Evolutionary conservation across 176 grass and related monocot species (phyloP), one percentile per base, ranked within the genome.

Genomic region (Oryza glumipatula): DNA sequence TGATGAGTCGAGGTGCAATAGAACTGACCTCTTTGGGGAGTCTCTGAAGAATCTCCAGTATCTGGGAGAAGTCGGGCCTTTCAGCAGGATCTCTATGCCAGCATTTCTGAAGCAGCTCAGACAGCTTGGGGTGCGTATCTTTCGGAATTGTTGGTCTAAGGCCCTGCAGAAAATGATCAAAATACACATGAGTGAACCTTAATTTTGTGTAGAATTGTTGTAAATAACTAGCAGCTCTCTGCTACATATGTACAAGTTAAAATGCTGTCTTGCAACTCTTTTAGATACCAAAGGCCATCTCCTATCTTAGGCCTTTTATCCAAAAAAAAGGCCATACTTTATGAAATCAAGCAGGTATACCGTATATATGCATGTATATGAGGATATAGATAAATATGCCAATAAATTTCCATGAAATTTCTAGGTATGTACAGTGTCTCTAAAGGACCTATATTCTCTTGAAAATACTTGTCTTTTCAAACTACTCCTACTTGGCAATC

Each of bases 131-230:
- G 52, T 97, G 70, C 16, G 81, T 82, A 47, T 91, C 84, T 80
- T 91, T 92, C 9, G 95, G 95, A 63, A 97, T 90, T 63, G 63
- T 89, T 12, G 95, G 92, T 51, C 95, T 83, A 74, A 95, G 71
- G 11, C 91, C 87, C 95, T 98, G 72, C 14, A 84, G 22, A 78
- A 17, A 83, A 79, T 66, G 3, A 15, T 58, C 54, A 58, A n/a
- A 9, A 58, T 58, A 56, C 51, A 60, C 54, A 60, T 7, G 19
- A 3, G 8, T 7, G 13, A 54, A 54, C 49, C 16, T 56, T 32
- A 32, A 32, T 32, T 11, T 56, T 56, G 17, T 56, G 16, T 19
- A 63, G 21, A 63, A 63, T 63, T 63, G n/a, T 11, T 23, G 58
- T 23, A n/a, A 38, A 38, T 6, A 38, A 38, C 5, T 38, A 38